These are phyloP conservation scores for Arxiozyma slooffiae DNA, from an alignment of 1,139 yeast genomes.

Conservation along the genomic window DNA sequence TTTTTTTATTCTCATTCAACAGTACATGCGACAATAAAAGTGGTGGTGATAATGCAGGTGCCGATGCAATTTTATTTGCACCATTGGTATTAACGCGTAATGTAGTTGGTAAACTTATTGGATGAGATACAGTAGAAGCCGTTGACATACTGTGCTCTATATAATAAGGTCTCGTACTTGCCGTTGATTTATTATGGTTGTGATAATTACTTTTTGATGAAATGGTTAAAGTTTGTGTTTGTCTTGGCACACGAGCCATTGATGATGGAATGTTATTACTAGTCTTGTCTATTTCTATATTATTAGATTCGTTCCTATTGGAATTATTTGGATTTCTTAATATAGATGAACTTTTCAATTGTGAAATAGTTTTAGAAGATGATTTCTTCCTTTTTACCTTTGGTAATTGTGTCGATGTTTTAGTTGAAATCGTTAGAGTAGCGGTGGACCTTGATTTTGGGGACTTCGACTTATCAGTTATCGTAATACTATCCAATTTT, in stretches of 20 bases:
- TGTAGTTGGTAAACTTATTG: constrained; percentile 1
- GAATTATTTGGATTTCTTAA: not conserved
- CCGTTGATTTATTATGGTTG: not conserved
- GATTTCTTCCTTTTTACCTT: not conserved
- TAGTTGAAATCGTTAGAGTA: not conserved
- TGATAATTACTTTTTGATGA: not conserved
- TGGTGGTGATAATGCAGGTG: not conserved
- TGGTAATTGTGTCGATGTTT: not conserved
- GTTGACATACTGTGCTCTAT: not conserved
- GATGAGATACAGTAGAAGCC: not conserved
- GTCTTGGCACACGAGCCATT: not conserved
- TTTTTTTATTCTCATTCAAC: not conserved
- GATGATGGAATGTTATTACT: not conserved
- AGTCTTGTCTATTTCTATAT: not conserved
- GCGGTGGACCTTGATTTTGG: not conserved
- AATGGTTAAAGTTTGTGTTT: not conserved
- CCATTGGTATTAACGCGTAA: not conserved
- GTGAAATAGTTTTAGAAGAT: not conserved
- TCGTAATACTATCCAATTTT: not conserved
- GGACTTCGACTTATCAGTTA: not conserved
- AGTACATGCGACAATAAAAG: not conserved
- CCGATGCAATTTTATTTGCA: not conserved
- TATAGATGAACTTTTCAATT: not conserved
- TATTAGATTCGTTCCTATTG: not conserved
- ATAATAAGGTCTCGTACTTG: not conserved